Percentiles rank a stretch among this genome's conserved stretches.
Conservation (phyloP, 441 rosid species). For the Erodium chrysanthum region DNA sequence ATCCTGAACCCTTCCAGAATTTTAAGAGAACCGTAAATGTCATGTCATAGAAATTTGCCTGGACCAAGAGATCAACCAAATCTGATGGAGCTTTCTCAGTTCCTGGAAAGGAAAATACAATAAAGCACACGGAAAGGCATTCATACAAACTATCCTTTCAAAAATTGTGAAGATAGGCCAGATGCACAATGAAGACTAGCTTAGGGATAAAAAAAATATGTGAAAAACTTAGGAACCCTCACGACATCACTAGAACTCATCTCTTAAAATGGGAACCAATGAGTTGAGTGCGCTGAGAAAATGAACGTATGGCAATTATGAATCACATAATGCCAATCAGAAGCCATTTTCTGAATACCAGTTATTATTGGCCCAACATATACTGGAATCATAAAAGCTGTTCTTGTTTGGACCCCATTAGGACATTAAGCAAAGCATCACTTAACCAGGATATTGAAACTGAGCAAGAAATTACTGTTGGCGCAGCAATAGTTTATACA, state of each 20-base stretch:
- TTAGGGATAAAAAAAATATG: background rate
- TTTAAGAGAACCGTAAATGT: slow-evolving; percentile 70
- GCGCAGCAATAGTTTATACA: background rate
- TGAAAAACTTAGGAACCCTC: background rate
- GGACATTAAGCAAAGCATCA: background rate
- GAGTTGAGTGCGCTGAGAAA: background rate
- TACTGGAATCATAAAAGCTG: background rate
- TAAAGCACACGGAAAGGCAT: slow-evolving; percentile 10
- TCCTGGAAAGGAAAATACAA: slow-evolving; percentile 31
- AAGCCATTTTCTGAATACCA: background rate
- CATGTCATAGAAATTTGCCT: slow-evolving; percentile 68
- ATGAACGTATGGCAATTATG: background rate
- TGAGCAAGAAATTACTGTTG: background rate
- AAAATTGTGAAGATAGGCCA: slow-evolving; percentile 5
- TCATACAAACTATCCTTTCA: too few species aligned
- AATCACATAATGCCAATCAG: background rate
- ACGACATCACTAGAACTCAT: background rate
- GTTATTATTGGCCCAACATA: background rate
- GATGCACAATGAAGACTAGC: background rate
- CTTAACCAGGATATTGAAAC: background rate
- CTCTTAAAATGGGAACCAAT: background rate
- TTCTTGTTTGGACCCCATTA: background rate
- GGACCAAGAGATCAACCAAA: slow-evolving; percentile 71
- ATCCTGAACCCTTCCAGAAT: slow-evolving; percentile 70
- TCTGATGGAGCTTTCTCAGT: slow-evolving; percentile 44